Evolutionary conservation across 2,329 filamentous ascomycete species (phyloP).

Genomic region (Pestalotiopsis sp.): DNA sequence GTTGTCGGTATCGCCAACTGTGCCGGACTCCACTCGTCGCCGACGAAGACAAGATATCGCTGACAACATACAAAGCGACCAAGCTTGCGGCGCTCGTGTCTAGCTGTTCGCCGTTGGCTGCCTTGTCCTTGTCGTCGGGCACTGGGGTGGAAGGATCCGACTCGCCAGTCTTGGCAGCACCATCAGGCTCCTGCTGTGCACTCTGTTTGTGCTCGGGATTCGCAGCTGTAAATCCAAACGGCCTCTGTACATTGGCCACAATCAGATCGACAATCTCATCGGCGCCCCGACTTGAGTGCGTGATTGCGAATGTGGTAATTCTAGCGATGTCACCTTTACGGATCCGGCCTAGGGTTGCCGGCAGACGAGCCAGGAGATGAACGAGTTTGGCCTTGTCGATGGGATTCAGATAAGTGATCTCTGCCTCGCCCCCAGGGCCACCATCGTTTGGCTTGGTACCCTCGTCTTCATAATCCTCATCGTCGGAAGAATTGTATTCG

Average conservation of each 20-base stretch:
- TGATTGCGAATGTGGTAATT: slow-evolving; percentile 85
- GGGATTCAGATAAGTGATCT: slow-evolving; percentile 75
- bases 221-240: slow-evolving; percentile 72
- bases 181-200: slow-evolving; percentile 39
- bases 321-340: slow-evolving; percentile 85
- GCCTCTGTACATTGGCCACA: slow-evolving; percentile 77
- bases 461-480: slow-evolving; percentile 72
- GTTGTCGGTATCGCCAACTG: slow-evolving; percentile 82
- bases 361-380: slow-evolving; percentile 81
- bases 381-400: slow-evolving; percentile 82
- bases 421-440: slow-evolving; percentile 37
- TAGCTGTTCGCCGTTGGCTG: slow-evolving; percentile 33
- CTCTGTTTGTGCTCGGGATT: slow-evolving; percentile 58
- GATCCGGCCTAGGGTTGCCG: slow-evolving; percentile 72
- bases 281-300: slow-evolving; percentile 80
- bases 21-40: slow-evolving; percentile 79
- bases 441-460: slow-evolving; percentile 43
- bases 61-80: slow-evolving; percentile 77
- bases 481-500: slow-evolving; percentile 85
- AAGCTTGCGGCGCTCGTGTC: slow-evolving; percentile 76
- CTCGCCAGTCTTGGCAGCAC: slow-evolving; percentile 30
- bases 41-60: slow-evolving; percentile 77
- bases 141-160: slow-evolving; percentile 38
- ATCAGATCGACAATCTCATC: slow-evolving; percentile 93
- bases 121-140: slow-evolving; percentile 32